These are phyloP conservation scores for Nicotiana obtusifolia DNA, from an alignment of 257 asterid genomes.

Conservation along the genomic window DNA sequence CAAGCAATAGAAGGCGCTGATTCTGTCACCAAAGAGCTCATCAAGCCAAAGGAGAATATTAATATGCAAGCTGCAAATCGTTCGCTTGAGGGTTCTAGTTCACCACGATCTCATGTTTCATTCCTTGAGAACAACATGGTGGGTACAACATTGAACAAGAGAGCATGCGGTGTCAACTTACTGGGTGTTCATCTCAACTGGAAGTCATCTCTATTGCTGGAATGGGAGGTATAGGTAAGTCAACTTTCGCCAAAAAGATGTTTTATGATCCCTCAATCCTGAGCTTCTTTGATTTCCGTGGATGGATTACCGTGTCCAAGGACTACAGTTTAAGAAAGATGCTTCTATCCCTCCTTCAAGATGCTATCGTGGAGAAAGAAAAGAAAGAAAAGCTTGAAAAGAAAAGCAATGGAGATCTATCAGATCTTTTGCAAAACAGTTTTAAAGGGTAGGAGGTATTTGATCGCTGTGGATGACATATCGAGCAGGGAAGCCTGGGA, in stretches of 20 bases:
- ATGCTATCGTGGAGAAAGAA: not conserved
- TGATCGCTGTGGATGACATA: slow-evolving; percentile 3
- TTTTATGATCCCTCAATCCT: no score
- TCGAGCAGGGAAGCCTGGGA: not conserved
- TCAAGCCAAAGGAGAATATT: not conserved
- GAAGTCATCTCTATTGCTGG: no score
- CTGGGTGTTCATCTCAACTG: no score
- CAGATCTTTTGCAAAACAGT: not conserved
- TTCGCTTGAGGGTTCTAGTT: not conserved
- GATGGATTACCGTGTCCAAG: no score
- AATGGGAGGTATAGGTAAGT: no score
- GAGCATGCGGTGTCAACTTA: not conserved
- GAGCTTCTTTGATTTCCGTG: no score
- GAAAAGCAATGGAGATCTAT: not conserved
- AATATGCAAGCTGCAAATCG: not conserved
- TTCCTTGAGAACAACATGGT: not conserved
- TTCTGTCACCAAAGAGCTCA: not conserved
- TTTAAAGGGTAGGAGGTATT: not conserved
- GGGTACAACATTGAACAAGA: not conserved
- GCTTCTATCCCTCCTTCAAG: not conserved
- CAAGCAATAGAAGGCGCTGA: not conserved
- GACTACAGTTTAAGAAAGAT: no score
- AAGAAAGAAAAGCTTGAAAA: not conserved
- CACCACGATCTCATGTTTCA: not conserved
- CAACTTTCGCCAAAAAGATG: no score